Conservation (phyloP, 2,329 filamentous ascomycete genomes). For the Pseudogymnoascus sp. region DNA sequence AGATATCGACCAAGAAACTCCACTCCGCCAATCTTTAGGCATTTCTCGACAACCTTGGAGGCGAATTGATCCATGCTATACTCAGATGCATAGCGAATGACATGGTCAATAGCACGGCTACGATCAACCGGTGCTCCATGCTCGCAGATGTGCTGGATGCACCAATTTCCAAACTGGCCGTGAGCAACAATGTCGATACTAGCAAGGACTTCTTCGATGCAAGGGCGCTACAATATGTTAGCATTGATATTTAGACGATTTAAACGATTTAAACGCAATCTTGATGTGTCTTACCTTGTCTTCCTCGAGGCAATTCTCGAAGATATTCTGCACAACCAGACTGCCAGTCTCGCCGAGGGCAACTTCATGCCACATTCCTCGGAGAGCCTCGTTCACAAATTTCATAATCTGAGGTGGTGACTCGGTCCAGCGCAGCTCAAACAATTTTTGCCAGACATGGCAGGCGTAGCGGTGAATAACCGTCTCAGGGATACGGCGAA, state of each 20-base stretch:
- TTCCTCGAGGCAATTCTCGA: constrained; percentile 97
- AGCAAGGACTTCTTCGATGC: constrained; percentile 88
- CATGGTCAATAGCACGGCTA: constrained; percentile 88
- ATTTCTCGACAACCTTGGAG: constrained; percentile 98
- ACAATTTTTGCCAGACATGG: constrained; percentile 99
- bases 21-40: constrained; percentile 84
- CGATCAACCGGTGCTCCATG: constrained; percentile 87
- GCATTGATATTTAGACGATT: neutral
- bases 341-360: constrained; percentile 95
- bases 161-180: constrained; percentile 99
- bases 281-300: constrained; percentile 64
- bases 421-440: constrained; percentile 91
- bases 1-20: constrained; percentile 92
- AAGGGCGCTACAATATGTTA: constrained; percentile 62
- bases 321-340: constrained; percentile 97
- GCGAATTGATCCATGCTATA: constrained; percentile 99
- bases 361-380: constrained; percentile 98
- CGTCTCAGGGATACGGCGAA: constrained; percentile 91
- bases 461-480: constrained; percentile 98
- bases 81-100: constrained; percentile 84
- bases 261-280: neutral
- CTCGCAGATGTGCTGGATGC: constrained; percentile 98
- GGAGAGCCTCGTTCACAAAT: constrained; percentile 89
- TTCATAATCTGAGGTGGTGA: constrained; percentile 97
- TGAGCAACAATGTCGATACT: constrained; percentile 96